Conservation (phyloP, 2,329 filamentous ascomycete genomes). For the Paracorniculantispora psalliotae region DNA sequence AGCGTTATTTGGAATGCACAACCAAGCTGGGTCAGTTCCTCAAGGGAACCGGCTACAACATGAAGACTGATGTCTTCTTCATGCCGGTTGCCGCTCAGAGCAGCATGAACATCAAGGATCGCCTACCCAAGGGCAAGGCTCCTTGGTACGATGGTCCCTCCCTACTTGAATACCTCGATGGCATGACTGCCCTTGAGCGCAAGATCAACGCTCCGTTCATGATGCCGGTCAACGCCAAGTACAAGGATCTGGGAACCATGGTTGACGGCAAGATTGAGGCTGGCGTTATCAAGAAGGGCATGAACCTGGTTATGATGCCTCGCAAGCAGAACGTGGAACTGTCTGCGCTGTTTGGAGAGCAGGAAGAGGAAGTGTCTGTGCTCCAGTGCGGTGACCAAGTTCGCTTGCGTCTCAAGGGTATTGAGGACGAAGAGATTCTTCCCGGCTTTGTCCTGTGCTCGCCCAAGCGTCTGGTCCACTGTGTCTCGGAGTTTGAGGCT, state of each 20-base stretch:
- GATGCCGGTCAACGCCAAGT: conserved; percentile 97
- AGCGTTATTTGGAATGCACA: conserved; percentile 88
- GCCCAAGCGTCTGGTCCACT: conserved; percentile 88
- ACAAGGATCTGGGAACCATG: conserved; percentile 95
- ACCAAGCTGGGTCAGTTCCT: conserved; percentile 83
- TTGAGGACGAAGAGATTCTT: conserved; percentile 95
- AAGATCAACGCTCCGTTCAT: conserved; percentile 98
- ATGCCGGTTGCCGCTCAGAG: conserved; percentile 95
- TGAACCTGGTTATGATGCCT: conserved; percentile 88
- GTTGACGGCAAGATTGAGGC: conserved; percentile 96
- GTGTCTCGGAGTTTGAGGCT: conserved; percentile 83
- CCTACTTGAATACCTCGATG: conserved; percentile 90
- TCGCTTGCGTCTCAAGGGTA: conserved; percentile 82
- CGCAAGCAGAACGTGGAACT: conserved; percentile 79
- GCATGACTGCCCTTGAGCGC: conserved; percentile 86
- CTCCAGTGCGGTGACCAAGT: conserved; percentile 94
- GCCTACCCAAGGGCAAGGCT: conserved; percentile 68
- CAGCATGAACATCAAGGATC: conserved; percentile 80
- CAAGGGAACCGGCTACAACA: conserved; percentile 88
- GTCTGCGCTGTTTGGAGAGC: conserved; percentile 86
- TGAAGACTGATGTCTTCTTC: conserved; percentile 88
- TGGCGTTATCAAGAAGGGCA: conserved; percentile 86
- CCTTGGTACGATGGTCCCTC: conserved; percentile 88
- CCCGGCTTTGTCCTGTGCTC: conserved; percentile 96
- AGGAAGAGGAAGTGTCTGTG: conserved; percentile 80